Base-by-base conservation (phyloP, 2,329 filamentous ascomycete genomes). In the Drechslerella dactyloides region DNA sequence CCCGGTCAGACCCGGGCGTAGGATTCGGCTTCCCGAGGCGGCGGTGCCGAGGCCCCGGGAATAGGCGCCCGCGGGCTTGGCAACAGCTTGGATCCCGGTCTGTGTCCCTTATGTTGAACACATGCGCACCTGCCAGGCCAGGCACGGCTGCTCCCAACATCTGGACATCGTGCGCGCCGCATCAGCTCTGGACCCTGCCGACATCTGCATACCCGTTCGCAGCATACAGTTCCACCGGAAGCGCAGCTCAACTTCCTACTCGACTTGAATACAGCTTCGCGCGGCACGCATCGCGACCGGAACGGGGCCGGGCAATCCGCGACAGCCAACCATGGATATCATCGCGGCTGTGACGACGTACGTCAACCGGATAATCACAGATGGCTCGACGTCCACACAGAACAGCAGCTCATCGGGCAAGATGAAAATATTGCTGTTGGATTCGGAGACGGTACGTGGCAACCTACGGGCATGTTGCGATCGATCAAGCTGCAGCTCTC, bases 381-480 rank as follows among this genome's bases (percentile, higher is more conserved):
- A 87, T 75, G 90, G 90, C 78, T 92, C 96, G 81, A 84, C 55
- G 44, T 74, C 42, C 15, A 30, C 53, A 55, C 73, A 54, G 52
- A 83, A 78, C 83, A 86, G 55, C 81, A 84, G 48, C 50, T 84
- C 88, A 56, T 88, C 90, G 21, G 86, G 90, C 46, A 97, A 97
- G 83, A 99, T 99, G 94, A 99, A 99, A 87, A 94, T 97, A 73
- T 83, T 99, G 65, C 83, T 99, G 74, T 84, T 99, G 76, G 94
- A 99, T 80, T 89, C 87, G 81, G 94, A 97, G 81, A 99, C 94
- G 75, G 87, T 88, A 82, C 80, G 85, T 75, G 58, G 57, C 52
- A 53, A 27, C 52, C 59, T 56, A 23, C 57, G 44, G 64, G 13
- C 44, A 21, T 23, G 48, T 15, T 24, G n/a, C 5, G 24, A 27